A percentile compares a stretch with the other conserved stretches of the same genome.
Conservation (phyloP, 495 filamentous ascomycete species). For the Xylaria scruposa region DNA sequence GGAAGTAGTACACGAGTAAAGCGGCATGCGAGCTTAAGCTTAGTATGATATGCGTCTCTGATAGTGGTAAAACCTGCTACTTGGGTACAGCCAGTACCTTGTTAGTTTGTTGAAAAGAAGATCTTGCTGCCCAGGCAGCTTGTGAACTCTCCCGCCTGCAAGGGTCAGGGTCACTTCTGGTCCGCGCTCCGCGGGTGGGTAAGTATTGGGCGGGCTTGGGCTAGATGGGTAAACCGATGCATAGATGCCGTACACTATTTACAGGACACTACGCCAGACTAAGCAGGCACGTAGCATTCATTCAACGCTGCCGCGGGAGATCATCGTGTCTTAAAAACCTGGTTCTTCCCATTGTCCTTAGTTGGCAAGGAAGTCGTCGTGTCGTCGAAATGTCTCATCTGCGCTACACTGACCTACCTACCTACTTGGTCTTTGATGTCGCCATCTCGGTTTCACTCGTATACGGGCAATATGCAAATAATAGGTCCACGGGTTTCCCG, state of each 20-base stretch:
- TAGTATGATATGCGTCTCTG: too few species aligned
- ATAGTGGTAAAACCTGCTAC: not conserved
- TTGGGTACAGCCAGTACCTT: not conserved
- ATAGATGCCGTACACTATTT: not conserved
- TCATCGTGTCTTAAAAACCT: not conserved
- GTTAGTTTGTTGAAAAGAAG: not conserved
- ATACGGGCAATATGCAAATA: constrained; percentile 2
- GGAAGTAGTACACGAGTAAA: too few species aligned
- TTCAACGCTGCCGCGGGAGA: constrained; percentile 10
- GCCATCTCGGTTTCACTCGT: not conserved
- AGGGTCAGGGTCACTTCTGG: constrained; percentile 10
- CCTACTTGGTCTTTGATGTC: not conserved
- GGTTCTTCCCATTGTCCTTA: not conserved
- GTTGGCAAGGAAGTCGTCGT: not conserved
- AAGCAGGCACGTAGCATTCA: constrained; percentile 20
- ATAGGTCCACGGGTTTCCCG: constrained; percentile 5
- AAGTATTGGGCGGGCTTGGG: not conserved
- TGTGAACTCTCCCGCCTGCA: not conserved
- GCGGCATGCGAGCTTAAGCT: too few species aligned
- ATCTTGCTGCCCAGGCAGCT: not conserved
- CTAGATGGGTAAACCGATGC: not conserved
- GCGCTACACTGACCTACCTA: not conserved
- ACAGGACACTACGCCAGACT: constrained; percentile 3
- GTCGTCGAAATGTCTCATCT: constrained; percentile 6
- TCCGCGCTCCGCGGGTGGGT: constrained; percentile 17